Percentiles rank a stretch among this genome's conserved stretches.
Evolutionary conservation across 495 filamentous ascomycete genomes (phyloP).

Genomic region (Aspergillus baeticus): DNA sequence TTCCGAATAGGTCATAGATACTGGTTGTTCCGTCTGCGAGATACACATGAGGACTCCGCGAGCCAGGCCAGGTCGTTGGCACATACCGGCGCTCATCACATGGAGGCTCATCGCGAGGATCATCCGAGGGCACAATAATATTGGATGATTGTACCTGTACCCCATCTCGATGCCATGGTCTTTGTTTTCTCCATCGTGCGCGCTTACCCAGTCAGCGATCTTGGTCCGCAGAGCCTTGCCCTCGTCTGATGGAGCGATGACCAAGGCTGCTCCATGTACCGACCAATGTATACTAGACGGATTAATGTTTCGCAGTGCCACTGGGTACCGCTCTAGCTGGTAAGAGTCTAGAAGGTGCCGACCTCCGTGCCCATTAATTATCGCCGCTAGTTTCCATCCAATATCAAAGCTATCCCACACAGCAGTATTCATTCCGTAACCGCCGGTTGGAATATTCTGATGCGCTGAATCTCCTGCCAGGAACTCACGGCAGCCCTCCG

Average conservation of each 20-base stretch:
- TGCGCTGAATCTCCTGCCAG: not conserved
- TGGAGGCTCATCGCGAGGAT: no score
- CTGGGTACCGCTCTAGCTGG: slow-evolving; percentile 25
- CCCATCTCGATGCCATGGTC: no score
- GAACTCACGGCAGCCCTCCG: slow-evolving; percentile 5
- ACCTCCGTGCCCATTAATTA: slow-evolving; percentile 21
- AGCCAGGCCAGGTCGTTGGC: slow-evolving; percentile 27
- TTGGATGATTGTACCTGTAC: no score
- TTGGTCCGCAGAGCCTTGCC: no score
- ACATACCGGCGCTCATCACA: no score
- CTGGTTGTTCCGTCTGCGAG: slow-evolving; percentile 18
- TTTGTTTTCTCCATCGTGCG: no score
- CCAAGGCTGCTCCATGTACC: no score
- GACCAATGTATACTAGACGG: no score
- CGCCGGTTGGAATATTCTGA: slow-evolving; percentile 22
- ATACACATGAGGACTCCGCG: slow-evolving; percentile 28
- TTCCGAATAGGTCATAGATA: slow-evolving; percentile 23
- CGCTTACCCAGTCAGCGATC: no score
- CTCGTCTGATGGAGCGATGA: no score
- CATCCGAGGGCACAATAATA: no score
- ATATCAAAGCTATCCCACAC: slow-evolving; percentile 31
- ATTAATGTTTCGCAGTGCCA: slow-evolving; percentile 13
- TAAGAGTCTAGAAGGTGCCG: slow-evolving; percentile 21
- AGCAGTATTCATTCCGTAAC: slow-evolving; percentile 33
- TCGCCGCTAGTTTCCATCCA: slow-evolving; percentile 30